Conservation (phyloP, 2,329 filamentous ascomycete genomes). For the Talaromyces pinophilus region DNA sequence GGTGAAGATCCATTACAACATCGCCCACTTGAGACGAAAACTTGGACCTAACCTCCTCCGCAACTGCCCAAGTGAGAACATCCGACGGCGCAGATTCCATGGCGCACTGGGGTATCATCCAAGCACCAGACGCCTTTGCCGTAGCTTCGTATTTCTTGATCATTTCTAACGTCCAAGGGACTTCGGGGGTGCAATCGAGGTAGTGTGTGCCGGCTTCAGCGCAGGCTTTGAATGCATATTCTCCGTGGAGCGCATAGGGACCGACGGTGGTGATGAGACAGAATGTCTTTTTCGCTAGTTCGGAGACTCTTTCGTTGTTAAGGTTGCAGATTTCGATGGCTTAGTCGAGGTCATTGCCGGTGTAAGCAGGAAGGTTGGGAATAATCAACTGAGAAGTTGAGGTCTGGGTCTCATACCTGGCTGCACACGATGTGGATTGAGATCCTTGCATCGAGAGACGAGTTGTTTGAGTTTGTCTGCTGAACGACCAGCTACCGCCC, state of each 20-base stretch:
- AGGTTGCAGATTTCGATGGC: constrained; percentile 14
- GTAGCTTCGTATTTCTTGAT: constrained; percentile 17
- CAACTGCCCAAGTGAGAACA: constrained; percentile 8
- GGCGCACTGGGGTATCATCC: constrained; percentile 9
- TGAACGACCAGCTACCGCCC: constrained; percentile 14
- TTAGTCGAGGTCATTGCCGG: not conserved
- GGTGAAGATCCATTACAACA: not conserved
- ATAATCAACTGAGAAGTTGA: not conserved
- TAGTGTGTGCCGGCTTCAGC: constrained; percentile 15
- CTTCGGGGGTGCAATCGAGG: constrained; percentile 11
- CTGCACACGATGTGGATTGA: not conserved
- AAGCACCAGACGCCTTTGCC: constrained; percentile 7
- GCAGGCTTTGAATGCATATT: constrained; percentile 8
- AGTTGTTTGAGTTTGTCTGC: constrained; percentile 10
- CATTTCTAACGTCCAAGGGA: constrained; percentile 15
- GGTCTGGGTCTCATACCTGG: not conserved
- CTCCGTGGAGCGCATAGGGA: constrained; percentile 14
- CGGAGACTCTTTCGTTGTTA: not conserved
- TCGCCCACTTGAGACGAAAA: not conserved
- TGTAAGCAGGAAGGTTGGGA: not conserved
- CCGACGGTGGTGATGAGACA: constrained; percentile 12
- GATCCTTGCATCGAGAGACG: constrained; percentile 8
- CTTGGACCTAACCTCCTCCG: not conserved
- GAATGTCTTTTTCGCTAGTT: constrained; percentile 10
- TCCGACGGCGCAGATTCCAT: constrained; percentile 17